A percentile compares a stretch with the other conserved stretches of the same genome.
phyloP scores from a whole-genome alignment of 306 rosid species.

The Trifolium dubium region DNA sequence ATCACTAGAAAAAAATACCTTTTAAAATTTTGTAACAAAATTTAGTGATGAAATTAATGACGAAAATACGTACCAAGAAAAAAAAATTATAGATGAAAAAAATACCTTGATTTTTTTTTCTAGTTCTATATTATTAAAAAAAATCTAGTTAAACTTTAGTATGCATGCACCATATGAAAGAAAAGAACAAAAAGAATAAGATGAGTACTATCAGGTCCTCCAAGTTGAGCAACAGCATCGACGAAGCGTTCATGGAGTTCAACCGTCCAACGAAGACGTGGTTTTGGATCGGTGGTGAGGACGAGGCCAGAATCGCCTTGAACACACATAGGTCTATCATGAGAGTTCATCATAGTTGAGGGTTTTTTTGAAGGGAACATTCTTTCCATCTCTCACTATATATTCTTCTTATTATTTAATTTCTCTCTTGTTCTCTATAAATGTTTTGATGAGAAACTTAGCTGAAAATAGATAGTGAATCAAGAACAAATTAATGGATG shows the following conservation, averaged over 20 bases:
- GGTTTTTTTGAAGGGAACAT: slow-evolving; percentile 99
- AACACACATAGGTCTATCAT: slow-evolving; percentile 92
- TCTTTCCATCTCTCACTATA: slow-evolving; percentile 52
- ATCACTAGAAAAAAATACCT: not conserved
- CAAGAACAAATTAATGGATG: slow-evolving; percentile 96
- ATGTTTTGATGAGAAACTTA: slow-evolving; percentile 2
- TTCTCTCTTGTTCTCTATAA: slow-evolving; percentile 43
- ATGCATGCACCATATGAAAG: not conserved
- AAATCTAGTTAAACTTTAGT: not conserved
- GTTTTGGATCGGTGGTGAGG: slow-evolving; percentile 98
- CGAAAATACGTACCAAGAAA: not conserved
- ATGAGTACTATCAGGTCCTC: slow-evolving; percentile 91
- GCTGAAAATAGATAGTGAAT: slow-evolving; percentile 51
- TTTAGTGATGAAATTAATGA: not conserved
- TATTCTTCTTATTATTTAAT: slow-evolving; percentile 30
- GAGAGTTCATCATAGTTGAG: slow-evolving; percentile 82
- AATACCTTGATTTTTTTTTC: not conserved
- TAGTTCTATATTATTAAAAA: not conserved
- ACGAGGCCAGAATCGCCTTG: slow-evolving; percentile 98
- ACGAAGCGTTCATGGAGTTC: slow-evolving; percentile 98
- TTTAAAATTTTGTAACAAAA: not conserved
- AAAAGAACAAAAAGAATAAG: slow-evolving; percentile 12
- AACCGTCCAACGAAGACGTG: slow-evolving; percentile 97
- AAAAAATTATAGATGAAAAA: too few species aligned
- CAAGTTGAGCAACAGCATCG: slow-evolving; percentile 97